phyloP scores from a whole-genome alignment of 208 protist species.

The Leishmania mexicana region DNA sequence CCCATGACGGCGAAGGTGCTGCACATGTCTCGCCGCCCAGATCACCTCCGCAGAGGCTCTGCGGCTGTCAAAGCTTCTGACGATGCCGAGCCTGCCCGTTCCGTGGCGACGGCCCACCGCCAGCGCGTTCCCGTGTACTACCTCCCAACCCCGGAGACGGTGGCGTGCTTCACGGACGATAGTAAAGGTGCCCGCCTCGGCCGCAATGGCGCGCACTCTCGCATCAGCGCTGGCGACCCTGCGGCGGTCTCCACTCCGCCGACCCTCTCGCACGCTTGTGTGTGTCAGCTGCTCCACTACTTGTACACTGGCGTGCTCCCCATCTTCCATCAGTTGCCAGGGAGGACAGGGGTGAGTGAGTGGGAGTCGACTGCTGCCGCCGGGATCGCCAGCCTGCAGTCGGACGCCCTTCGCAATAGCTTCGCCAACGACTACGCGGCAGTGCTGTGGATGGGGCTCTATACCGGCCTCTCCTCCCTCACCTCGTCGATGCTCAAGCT shows the following conservation, averaged over 20 bases:
- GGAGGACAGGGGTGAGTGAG: background rate
- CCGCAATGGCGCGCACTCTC: background rate
- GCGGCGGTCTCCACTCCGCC: background rate
- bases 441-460: constrained; percentile 20
- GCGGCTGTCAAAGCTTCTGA: background rate
- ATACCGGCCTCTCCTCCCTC: constrained; percentile 21
- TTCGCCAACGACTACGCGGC: constrained; percentile 25
- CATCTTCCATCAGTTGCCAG: constrained; percentile 10
- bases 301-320: constrained; percentile 30
- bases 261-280: constrained; percentile 3
- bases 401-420: background rate
- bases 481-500: constrained; percentile 28
- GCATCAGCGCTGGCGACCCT: background rate
- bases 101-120: background rate
- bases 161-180: background rate
- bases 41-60: background rate
- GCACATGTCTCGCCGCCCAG: background rate
- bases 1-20: background rate
- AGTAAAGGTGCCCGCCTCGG: background rate
- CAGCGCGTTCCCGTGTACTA: constrained; percentile 21
- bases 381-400: background rate
- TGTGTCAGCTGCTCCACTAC: constrained; percentile 28
- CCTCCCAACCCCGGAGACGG: constrained; percentile 10
- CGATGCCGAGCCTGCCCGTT: background rate
- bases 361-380: background rate